Evolutionary conservation across 345 rosid genomes (phyloP).

Genomic region (Melaleuca alternifolia): DNA sequence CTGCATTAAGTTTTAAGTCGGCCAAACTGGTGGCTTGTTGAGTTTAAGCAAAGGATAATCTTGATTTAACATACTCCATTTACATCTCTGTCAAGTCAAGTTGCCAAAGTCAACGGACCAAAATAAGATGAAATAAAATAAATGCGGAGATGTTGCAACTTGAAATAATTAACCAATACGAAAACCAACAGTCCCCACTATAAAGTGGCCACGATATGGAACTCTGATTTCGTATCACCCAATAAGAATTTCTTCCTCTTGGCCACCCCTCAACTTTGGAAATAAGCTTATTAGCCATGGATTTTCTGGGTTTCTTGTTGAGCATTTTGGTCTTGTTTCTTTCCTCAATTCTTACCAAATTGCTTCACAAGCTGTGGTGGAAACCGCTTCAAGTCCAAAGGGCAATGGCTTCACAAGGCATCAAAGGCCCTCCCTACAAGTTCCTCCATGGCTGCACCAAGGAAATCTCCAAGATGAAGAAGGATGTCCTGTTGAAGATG

Average conservation of each 20-base stretch:
- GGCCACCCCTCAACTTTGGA: background rate
- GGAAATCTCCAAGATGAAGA: background rate
- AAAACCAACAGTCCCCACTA: background rate
- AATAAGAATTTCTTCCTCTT: no score
- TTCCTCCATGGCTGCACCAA: slow-evolving; percentile 5
- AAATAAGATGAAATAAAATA: background rate
- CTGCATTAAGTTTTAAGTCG: background rate
- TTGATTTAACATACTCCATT: background rate
- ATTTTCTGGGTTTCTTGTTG: background rate
- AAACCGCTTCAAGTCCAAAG: background rate
- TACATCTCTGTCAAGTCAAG: background rate
- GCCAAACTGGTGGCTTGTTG: background rate
- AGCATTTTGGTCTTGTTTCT: background rate
- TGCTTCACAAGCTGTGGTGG: slow-evolving; percentile 5
- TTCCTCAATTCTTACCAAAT: background rate
- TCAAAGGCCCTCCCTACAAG: background rate
- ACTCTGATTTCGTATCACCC: no score
- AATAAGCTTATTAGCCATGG: background rate
- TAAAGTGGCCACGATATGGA: background rate
- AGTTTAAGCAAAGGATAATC: background rate
- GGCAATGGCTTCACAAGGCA: slow-evolving; percentile 1
- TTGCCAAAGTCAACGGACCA: background rate
- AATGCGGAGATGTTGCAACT: background rate
- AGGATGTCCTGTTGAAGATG: background rate
- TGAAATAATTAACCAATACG: background rate